Base-by-base conservation (phyloP, 345 rosid genomes). In the Durio zibethinus region DNA sequence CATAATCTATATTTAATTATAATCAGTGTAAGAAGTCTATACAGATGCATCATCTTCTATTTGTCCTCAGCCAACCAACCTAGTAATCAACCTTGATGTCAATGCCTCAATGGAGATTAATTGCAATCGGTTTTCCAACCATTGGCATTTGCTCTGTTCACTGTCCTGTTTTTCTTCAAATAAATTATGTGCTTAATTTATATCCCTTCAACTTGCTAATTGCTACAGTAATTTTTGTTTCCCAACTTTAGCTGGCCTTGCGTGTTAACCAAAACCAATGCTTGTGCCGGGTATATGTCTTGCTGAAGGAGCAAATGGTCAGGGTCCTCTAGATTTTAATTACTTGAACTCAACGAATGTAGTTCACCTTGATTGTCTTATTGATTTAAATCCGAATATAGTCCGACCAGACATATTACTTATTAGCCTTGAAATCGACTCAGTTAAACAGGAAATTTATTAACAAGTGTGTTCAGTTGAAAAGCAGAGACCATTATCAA, bases 71-170 rank as follows among this genome's bases (percentile, higher is more conserved):
- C 50, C 14, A 61, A 54, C 21, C 75, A 40, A 74, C 64, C 45
- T 57, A 15, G 35, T 42, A 23, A 54, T 57, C 60, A 68, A 66
- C 57, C 75, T 12, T 43, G 31, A 40, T 69, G 36, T 50, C 76
- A 75, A 69, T 57, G 21, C 70, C 29, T 63, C 25, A 64, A 64
- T 64, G 50, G 69, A 40, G 25, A 7, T 61, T 61, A 20, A 21
- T 59, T 65, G 33, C 62, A 33, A 43, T 79, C 16, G 82, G 75
- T 75, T 59, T 74, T 75, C 75, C 63, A 67, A 74, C 62, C 78
- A 40, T 42, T 53, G 10, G 52, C 62, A 36, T 25, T 72, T 72
- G 56, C 40, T 29, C 56, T 42, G 33, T n/a, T 74, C 36, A 21
- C 27, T 45, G 67, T 47, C 10, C 57, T 53, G 48, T 53, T 50